Evolutionary conservation across 169 alveolate species (phyloP), one percentile per base, ranked within the genome.

Genomic region (Cryptosporidium felis): DNA sequence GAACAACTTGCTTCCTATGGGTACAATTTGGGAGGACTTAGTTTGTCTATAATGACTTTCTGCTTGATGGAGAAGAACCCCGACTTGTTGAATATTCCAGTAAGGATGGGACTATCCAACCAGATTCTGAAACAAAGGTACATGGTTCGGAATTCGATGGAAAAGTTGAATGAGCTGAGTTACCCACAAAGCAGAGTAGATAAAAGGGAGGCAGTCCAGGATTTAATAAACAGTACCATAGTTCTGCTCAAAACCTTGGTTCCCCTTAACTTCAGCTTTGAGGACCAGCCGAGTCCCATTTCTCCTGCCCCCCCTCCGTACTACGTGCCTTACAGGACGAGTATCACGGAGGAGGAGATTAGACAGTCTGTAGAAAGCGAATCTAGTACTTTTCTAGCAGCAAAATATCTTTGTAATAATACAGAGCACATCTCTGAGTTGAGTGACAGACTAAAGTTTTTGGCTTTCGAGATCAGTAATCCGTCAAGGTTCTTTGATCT

Each of bases 271-370:
- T 49, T 74, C 26, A 32, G 10, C 10, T 36, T 53, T 23, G 67
- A 74, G 6, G 85, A 74, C 16, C 85, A 74, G 46, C 85, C 85
- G 21, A 56, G 85, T 21, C 85, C 85, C 21, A 49, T 74, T 10
- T 74, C 85, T 16, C 85, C 85, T 10, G 85, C 65, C 28, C 85
- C 85, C 16, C 85, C 85, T 41, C 85, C 85, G 18, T 56, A n/a
- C 21, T 74, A 74, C 28, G 42, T 49, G 21, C 60, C 85, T 8
- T 28, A 74, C 9, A 49, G 85, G 28, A 56, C 49, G 28, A 74
- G 28, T 53, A 74, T 74, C 28, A 74, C 85, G 26, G 67, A 49
- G 28, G 41, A 36, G 26, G 85, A 74, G 36, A 21, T 74, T n/a
- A 51, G 14, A 74, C 14, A 56, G 5, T 74, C 85, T 9, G 38